phyloP scores from a whole-genome alignment of 768 basidiomycete genomes.

The Tylopilus felleus region DNA sequence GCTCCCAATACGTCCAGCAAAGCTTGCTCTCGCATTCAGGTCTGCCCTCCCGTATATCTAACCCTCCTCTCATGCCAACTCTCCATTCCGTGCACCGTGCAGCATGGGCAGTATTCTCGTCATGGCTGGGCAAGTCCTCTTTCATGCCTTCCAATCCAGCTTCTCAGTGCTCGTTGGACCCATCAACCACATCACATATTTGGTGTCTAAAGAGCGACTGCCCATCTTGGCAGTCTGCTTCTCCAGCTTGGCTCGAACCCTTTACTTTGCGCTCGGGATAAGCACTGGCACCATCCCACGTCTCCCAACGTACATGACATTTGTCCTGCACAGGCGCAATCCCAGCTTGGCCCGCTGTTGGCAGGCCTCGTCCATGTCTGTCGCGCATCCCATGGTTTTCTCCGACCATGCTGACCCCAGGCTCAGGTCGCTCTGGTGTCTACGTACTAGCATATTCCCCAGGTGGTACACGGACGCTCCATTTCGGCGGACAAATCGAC shows the following conservation, averaged over 20 bases:
- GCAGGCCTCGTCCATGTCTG: conserved; percentile 77
- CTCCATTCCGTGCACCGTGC: not conserved
- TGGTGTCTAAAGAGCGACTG: conserved; percentile 75
- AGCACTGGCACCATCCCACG: not conserved
- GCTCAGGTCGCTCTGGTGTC: conserved; percentile 75
- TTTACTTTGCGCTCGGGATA: conserved; percentile 91
- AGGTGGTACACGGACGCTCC: conserved; percentile 76
- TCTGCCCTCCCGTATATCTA: conserved; percentile 19
- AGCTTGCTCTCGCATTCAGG: conserved; percentile 91
- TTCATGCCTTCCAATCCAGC: conserved; percentile 32
- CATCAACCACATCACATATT: conserved; percentile 87
- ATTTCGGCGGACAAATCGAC: conserved; percentile 75
- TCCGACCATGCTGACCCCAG: not conserved
- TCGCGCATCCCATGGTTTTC: not conserved
- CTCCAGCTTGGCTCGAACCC: conserved; percentile 74
- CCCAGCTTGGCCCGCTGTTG: conserved; percentile 83
- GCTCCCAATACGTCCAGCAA: conserved; percentile 72
- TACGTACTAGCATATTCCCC: conserved; percentile 97
- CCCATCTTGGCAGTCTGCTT: conserved; percentile 86
- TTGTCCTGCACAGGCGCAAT: conserved; percentile 53
- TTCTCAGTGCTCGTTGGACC: conserved; percentile 89
- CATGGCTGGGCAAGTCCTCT: conserved; percentile 79
- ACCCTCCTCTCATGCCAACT: not conserved
- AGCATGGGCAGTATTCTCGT: conserved; percentile 86
- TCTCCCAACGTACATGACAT: not conserved